Evolutionary conservation across 768 basidiomycete species (phyloP).

Genomic region (Lentinula sp.): DNA sequence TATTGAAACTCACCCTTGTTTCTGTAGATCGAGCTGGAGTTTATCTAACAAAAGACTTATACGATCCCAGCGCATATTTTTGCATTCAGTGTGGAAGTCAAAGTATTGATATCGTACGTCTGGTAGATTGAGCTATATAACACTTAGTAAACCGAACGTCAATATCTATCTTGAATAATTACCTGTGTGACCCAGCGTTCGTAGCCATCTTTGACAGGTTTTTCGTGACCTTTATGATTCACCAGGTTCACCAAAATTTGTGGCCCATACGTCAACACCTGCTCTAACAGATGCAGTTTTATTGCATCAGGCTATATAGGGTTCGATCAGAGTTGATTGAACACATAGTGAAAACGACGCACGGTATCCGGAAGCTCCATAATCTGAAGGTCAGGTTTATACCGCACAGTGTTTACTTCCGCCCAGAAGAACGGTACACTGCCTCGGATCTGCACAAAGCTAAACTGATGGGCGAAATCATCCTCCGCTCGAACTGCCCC

Average conservation of each 20-base stretch:
- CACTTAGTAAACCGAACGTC: conserved; percentile 1
- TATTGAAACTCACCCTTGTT: conserved; percentile 50
- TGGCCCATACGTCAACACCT: conserved; percentile 68
- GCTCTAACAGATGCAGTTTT: conserved; percentile 67
- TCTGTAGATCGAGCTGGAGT: conserved; percentile 61
- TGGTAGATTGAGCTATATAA: conserved; percentile 50
- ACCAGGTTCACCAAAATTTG: conserved; percentile 85
- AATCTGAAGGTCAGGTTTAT: conserved; percentile 93
- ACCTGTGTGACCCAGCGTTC: conserved; percentile 72
- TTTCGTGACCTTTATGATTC: conserved; percentile 90
- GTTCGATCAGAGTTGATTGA: not conserved
- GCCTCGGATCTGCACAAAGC: conserved; percentile 91
- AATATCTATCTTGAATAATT: conserved; percentile 4
- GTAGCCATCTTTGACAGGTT: conserved; percentile 92
- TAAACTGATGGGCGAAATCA: conserved; percentile 56
- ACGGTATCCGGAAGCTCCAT: conserved; percentile 92
- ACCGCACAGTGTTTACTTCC: conserved; percentile 90
- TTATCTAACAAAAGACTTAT: conserved; percentile 77
- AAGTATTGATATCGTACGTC: conserved; percentile 89
- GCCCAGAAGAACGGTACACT: conserved; percentile 96
- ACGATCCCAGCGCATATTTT: conserved; percentile 91
- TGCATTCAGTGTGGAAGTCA: conserved; percentile 96
- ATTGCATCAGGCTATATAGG: conserved; percentile 61
- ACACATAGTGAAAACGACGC: conserved; percentile 17
- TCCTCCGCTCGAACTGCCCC: conserved; percentile 33